Percentiles rank a stretch among this genome's conserved stretches.
Evolutionary conservation across 2,329 filamentous ascomycete genomes (phyloP).

Genomic region (Exophiala sp.): DNA sequence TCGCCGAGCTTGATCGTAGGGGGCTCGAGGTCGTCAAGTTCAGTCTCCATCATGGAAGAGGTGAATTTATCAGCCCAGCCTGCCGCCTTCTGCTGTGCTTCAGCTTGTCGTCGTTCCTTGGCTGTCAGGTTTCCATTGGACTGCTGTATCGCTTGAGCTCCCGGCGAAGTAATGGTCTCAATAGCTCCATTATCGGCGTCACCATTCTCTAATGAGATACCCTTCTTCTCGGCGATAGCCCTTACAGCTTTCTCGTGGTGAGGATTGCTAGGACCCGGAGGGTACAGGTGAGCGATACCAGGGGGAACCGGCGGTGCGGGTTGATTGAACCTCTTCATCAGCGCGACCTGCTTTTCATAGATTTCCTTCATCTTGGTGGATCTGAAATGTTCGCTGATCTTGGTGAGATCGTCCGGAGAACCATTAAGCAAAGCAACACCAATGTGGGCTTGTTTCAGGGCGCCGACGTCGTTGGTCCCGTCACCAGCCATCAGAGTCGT

Average conservation of each 20-base stretch:
- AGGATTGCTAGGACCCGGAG: constrained; percentile 86
- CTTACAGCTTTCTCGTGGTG: constrained; percentile 90
- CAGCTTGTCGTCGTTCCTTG: constrained; percentile 51
- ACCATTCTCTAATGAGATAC: constrained; percentile 47
- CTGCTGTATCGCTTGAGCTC: constrained; percentile 58
- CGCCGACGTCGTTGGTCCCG: constrained; percentile 96
- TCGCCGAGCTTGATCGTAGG: constrained; percentile 96
- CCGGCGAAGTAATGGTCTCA: constrained; percentile 65
- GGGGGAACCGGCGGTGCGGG: constrained; percentile 86
- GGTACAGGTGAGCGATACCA: constrained; percentile 89
- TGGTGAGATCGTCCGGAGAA: constrained; percentile 82
- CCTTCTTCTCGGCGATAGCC: constrained; percentile 77
- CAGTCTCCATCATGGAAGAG: constrained; percentile 80
- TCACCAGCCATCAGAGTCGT: constrained; percentile 98
- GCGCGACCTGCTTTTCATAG: constrained; percentile 88
- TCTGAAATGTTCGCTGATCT: constrained; percentile 87
- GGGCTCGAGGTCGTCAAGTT: constrained; percentile 83
- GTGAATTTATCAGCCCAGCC: constrained; percentile 84
- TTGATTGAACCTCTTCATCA: constrained; percentile 96
- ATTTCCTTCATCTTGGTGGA: constrained; percentile 98
- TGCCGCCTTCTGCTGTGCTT: constrained; percentile 67
- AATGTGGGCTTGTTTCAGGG: constrained; percentile 95
- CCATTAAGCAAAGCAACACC: constrained; percentile 95
- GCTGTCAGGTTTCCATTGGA: constrained; percentile 47
- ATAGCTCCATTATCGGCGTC: constrained; percentile 48